Percentiles rank a stretch among this genome's conserved stretches.
Conservation (phyloP, 176 grass and related monocot genomes). For the Metroxylon sagu region DNA sequence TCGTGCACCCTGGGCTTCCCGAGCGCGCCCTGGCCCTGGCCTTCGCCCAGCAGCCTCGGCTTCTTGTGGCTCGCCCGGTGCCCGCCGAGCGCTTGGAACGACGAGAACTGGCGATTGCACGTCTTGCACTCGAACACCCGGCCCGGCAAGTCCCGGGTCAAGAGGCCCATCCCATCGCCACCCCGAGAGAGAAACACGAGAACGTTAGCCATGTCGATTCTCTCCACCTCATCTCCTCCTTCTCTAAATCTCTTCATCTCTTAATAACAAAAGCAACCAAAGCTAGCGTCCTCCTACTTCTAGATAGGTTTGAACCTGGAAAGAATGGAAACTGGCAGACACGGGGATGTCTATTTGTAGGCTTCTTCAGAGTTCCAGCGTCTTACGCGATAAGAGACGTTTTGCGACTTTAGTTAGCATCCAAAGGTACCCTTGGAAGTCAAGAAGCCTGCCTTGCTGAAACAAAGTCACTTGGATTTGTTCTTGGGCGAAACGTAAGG, state of each 20-base stretch:
- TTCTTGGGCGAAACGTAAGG: no score
- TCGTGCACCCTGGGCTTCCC: slow-evolving; percentile 70
- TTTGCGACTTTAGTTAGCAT: no score
- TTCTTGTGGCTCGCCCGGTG: slow-evolving; percentile 96
- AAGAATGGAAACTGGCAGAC: no score
- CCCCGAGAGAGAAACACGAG: slow-evolving; percentile 53
- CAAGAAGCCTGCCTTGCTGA: no score
- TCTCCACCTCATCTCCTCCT: slow-evolving; percentile 31
- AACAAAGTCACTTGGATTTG: no score
- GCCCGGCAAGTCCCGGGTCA: slow-evolving; percentile 13
- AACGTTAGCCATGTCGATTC: slow-evolving; percentile 48
- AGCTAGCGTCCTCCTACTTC: no score
- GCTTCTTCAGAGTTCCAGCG: no score
- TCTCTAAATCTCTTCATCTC: slow-evolving; percentile 46
- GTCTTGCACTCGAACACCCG: slow-evolving; percentile 93
- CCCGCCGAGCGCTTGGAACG: slow-evolving; percentile 91
- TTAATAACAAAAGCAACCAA: no score
- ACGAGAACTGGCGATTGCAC: slow-evolving; percentile 68
- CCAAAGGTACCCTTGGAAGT: no score
- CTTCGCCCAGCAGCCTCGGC: slow-evolving; percentile 31
- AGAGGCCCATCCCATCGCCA: background rate
- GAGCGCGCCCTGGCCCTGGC: slow-evolving; percentile 7
- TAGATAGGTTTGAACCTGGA: no score
- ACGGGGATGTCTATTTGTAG: no score
- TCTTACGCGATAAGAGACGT: no score